Conservation (phyloP, 1,284 basidiomycete genomes). For the Rugiboletus extremiorientalis region DNA sequence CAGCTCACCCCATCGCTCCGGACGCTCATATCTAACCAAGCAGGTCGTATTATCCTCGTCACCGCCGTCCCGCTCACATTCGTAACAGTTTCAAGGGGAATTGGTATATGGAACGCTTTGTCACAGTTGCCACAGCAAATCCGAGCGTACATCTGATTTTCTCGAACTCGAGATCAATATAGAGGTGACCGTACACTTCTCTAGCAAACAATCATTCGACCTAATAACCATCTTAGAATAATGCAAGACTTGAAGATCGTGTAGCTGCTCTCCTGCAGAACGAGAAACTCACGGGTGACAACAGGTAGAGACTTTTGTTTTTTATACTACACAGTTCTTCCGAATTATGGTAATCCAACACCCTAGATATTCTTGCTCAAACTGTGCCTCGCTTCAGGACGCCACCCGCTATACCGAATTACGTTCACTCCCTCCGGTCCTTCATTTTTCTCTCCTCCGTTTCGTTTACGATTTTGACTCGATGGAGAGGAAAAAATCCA, state of each 20-base stretch:
- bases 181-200: slow-evolving; percentile 39
- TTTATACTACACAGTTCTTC: not conserved
- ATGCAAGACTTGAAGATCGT: slow-evolving; percentile 70
- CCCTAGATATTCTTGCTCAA: slow-evolving; percentile 73
- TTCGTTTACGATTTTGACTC: slow-evolving; percentile 83
- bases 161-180: slow-evolving; percentile 86
- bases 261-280: slow-evolving; percentile 59
- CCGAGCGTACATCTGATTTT: slow-evolving; percentile 69
- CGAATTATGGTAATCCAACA: not conserved
- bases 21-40: slow-evolving; percentile 71
- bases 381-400: slow-evolving; percentile 68
- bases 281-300: slow-evolving; percentile 78
- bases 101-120: slow-evolving; percentile 81
- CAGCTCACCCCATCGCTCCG: slow-evolving; percentile 60
- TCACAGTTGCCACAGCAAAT: slow-evolving; percentile 62
- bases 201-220: not conserved
- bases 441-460: slow-evolving; percentile 87
- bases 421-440: slow-evolving; percentile 71
- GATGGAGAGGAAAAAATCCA: slow-evolving; percentile 82
- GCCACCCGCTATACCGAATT: slow-evolving; percentile 76
- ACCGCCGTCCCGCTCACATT: not conserved
- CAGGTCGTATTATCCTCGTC: slow-evolving; percentile 25
- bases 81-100: slow-evolving; percentile 77
- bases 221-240: slow-evolving; percentile 48
- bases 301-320: slow-evolving; percentile 49